Base-by-base conservation (phyloP, 1,139 yeast species). In the Debaryomyces subglobosus region DNA sequence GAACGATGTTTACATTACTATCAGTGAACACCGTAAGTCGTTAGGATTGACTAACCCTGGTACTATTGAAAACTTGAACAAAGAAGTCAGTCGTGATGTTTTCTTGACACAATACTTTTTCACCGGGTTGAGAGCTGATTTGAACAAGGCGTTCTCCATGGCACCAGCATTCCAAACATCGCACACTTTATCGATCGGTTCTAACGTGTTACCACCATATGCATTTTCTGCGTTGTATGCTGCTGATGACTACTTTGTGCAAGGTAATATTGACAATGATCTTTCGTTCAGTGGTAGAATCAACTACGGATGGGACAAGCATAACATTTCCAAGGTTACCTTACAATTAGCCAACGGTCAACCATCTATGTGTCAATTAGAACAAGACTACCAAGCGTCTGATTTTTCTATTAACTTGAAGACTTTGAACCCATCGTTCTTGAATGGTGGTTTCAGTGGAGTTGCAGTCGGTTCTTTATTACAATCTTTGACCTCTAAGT, bases 161-260 rank as follows among this genome's bases (percentile, higher is more conserved):
- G 84, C 86, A 69, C 98, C 99, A 51, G 96, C 92, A 51, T 94
- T 95, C 86, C 99, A 95, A 78, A 89, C 96, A 52, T 88, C 97
- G 53, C 99, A 95, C 70, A 87, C 97, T 49, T 88, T 95, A 67
- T 81, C 96, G 45, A 76, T 89, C 60, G 99, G 99, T 39, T 88
- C 96, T 49, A 84, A 85, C 53, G 85, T 85, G 48, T 79, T 90
- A 71, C 97, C 98, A 49, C 86, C 96, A 53, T 94, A 94, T 68
- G 95, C 97, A 34, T 89, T 94, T 68, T 84, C 92, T 50, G 95
- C 97, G 34, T 79, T 94, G 59, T 91, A 85, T 68, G 97, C 96
- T 55, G 85, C 89, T 50, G 97, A 94, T 64, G 83, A 84, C 62
- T 78, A 85, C 63, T 87, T 94, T 64, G 79, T 89, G 59, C 98